phyloP scores from a whole-genome alignment of 306 rosid genomes.

The Gleditsia sinensis region DNA sequence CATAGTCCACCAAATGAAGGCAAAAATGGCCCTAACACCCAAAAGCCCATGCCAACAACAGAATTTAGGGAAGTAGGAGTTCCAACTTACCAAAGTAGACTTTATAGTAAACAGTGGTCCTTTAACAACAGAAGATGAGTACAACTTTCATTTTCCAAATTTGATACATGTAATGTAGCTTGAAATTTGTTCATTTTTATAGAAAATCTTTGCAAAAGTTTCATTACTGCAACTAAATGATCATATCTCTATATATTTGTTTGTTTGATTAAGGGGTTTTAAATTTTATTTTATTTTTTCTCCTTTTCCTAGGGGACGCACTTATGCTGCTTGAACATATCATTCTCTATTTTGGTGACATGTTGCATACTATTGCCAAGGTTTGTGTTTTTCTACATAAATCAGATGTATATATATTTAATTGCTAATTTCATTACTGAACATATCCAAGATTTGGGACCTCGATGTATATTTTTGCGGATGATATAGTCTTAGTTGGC shows the following conservation, averaged over 20 bases:
- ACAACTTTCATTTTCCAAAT: neutral
- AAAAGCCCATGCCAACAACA: too few relatives aligned
- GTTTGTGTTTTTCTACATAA: conserved; percentile 46
- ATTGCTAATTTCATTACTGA: conserved; percentile 34
- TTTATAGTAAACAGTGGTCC: neutral
- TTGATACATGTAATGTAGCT: neutral
- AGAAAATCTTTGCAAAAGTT: conserved; percentile 7
- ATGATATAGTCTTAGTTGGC: too few relatives aligned
- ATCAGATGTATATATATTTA: conserved; percentile 22
- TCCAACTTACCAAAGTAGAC: neutral
- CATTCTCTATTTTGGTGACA: conserved; percentile 90
- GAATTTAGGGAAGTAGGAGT: neutral
- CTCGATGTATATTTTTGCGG: too few relatives aligned
- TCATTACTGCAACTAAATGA: neutral
- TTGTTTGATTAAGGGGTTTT: conserved; percentile 4
- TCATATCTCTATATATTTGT: conserved; percentile 17
- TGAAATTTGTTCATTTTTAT: neutral
- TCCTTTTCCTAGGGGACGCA: conserved; percentile 69
- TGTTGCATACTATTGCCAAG: conserved; percentile 70
- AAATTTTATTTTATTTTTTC: conserved; percentile 15
- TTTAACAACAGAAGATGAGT: conserved; percentile 11
- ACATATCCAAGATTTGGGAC: too few relatives aligned
- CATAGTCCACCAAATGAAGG: too few relatives aligned
- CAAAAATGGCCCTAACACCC: too few relatives aligned
- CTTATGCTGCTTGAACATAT: conserved; percentile 79